Conservation (phyloP, 1,284 basidiomycete species). For the Amylostereum chailletii region DNA sequence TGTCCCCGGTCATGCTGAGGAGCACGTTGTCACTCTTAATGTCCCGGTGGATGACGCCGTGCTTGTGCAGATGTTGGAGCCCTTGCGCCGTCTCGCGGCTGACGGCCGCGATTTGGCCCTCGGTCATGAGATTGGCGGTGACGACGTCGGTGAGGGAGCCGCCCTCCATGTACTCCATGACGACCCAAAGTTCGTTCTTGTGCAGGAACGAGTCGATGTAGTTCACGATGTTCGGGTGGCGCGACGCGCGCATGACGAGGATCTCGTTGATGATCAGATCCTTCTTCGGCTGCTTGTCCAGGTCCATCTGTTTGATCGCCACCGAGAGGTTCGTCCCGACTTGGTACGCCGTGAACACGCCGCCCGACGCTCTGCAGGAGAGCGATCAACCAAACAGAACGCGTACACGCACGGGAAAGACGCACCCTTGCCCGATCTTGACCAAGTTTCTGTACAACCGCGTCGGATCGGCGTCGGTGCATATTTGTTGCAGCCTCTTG, state of each 20-base stretch:
- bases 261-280: slow-evolving; percentile 99
- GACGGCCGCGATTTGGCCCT: slow-evolving; percentile 91
- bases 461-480: slow-evolving; percentile 96
- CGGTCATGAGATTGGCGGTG: slow-evolving; percentile 94
- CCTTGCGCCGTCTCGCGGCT: slow-evolving; percentile 87
- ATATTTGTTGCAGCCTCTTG: slow-evolving; percentile 86
- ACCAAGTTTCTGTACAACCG: slow-evolving; percentile 85
- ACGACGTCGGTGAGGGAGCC: slow-evolving; percentile 91
- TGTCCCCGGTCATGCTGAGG: slow-evolving; percentile 87
- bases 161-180: slow-evolving; percentile 99
- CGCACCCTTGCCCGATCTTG: slow-evolving; percentile 97
- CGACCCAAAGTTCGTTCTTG: slow-evolving; percentile 98
- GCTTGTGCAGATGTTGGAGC: slow-evolving; percentile 85
- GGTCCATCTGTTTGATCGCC: slow-evolving; percentile 99
- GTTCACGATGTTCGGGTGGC: slow-evolving; percentile 98
- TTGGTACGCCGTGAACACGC: slow-evolving; percentile 97
- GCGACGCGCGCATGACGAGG: slow-evolving; percentile 93
- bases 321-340: slow-evolving; percentile 90
- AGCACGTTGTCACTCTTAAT: slow-evolving; percentile 98
- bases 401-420: slow-evolving; percentile 14
- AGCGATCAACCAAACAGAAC: neutral
- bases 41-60: slow-evolving; percentile 95
- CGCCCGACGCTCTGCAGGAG: slow-evolving; percentile 77
- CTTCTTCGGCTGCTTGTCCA: slow-evolving; percentile 99
- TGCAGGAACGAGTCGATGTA: slow-evolving; percentile 98